Conservation (phyloP, 805 yeast species). For the Saturnispora saitoi region DNA sequence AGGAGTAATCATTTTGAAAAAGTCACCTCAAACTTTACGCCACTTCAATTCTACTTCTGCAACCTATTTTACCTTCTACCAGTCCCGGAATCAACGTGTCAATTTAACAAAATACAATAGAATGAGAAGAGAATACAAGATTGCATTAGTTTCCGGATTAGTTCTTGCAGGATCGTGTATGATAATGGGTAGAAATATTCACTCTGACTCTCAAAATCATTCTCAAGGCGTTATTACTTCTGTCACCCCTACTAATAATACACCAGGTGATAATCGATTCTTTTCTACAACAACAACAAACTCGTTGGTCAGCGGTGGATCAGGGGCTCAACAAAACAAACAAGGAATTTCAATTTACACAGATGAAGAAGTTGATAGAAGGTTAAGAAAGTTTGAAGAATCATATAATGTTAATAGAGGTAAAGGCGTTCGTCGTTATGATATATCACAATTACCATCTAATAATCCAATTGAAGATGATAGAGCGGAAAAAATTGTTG, state of each 20-base stretch:
- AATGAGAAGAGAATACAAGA: conserved; percentile 26
- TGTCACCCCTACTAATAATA: not conserved
- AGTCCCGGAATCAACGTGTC: conserved; percentile 4
- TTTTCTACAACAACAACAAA: conserved; percentile 28
- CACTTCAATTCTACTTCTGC: not conserved
- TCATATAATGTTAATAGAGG: conserved; percentile 74
- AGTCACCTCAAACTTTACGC: not conserved
- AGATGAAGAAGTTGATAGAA: conserved; percentile 63
- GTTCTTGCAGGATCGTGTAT: conserved; percentile 28
- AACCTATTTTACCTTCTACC: conserved; percentile 1
- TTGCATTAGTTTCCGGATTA: conserved; percentile 28
- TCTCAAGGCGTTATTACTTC: conserved; percentile 4
- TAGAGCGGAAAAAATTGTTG: conserved; percentile 72
- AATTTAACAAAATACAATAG: conserved; percentile 9
- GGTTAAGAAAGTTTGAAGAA: conserved; percentile 68
- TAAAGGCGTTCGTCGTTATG: conserved; percentile 82
- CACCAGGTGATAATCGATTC: conserved; percentile 14
- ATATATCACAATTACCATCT: conserved; percentile 80
- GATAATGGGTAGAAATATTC: conserved; percentile 23
- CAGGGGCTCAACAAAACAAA: conserved; percentile 34
- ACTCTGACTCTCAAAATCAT: conserved; percentile 22
- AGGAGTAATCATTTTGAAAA: not conserved
- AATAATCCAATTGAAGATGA: conserved; percentile 95
- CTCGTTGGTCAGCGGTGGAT: conserved; percentile 36
- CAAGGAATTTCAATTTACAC: conserved; percentile 48